Evolutionary conservation across 306 rosid species (phyloP), one percentile per base, ranked within the genome.

Genomic region (Geum urbanum): DNA sequence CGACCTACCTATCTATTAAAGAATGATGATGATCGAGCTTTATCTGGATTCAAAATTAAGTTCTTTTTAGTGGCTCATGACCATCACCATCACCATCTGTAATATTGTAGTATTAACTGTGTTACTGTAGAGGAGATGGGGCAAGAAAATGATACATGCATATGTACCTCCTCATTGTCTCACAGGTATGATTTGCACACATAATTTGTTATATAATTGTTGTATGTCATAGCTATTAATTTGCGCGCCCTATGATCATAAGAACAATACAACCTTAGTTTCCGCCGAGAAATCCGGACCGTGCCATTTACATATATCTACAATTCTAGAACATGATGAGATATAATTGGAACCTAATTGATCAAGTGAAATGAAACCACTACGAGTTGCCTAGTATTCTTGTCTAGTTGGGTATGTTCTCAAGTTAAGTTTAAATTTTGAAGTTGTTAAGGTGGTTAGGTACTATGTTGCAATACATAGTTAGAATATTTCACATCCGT

Each of bases 241-340:
- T 24, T 24, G 27, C 27, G 27, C 47, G 1, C 52, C 41, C 69
- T 46, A 24, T 13, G 5, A 0, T 27, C 27, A 44, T 7, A 10
- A 57, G 27, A 24, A 24, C 18, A 57, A 27, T 11, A 49, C 15
- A 65, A 15, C 46, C 69, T 5, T 7, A 66, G 52, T 58, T 66
- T 77, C 48, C 15, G 74, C 77, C 70, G 22, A 16, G 14, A 66
- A 77, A 41, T 9, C 35, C 52, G 77, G 41, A 57, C 67, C 53
- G 32, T 43, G 27, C 51, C 13, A 20, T 54, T 13, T 54, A 54
- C 27, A 24, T 24, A 24, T 24, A 24, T 24, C 27, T 24, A 24
- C 27, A 24, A 24, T 24, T 24, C 27, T 54, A 20, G 32, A 54
- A 14, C 32, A 7, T n/a, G 58, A 53, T 53, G 58, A 53, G 12